Conservation (phyloP, 2,329 filamentous ascomycete species). For the Magnaporthales sp. region DNA sequence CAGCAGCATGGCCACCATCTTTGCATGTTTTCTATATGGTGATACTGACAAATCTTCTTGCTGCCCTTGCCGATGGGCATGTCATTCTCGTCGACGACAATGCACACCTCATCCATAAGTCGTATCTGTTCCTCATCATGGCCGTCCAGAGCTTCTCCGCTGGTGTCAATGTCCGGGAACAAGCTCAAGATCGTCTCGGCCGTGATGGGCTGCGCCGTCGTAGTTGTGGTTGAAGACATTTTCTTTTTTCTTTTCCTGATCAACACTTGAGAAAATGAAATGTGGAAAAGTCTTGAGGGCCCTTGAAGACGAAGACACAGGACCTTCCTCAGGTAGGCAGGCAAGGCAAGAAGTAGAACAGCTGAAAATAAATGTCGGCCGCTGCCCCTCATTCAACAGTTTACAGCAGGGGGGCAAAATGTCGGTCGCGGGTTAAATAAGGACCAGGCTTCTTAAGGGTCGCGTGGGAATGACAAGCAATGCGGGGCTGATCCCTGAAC, state of each 20-base stretch:
- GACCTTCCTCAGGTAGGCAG: background rate
- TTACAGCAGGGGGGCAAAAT: background rate
- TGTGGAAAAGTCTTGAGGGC: background rate
- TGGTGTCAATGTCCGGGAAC: slow-evolving; percentile 75
- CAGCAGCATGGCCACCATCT: background rate
- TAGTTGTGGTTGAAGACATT: slow-evolving; percentile 30
- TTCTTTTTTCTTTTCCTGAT: no score
- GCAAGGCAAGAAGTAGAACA: background rate
- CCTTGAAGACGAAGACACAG: background rate
- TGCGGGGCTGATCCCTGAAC: background rate
- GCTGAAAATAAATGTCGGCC: background rate
- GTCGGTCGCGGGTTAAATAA: background rate
- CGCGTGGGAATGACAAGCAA: background rate
- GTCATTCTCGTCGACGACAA: slow-evolving; percentile 89
- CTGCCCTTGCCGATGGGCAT: slow-evolving; percentile 88
- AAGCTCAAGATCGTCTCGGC: slow-evolving; percentile 79
- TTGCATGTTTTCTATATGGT: background rate
- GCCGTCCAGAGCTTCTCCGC: slow-evolving; percentile 68
- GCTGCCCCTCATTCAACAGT: background rate
- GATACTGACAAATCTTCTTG: slow-evolving; percentile 85
- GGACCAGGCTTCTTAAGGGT: background rate
- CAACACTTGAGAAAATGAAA: background rate
- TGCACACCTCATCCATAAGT: slow-evolving; percentile 98
- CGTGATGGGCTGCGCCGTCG: slow-evolving; percentile 58
- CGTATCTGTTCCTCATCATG: slow-evolving; percentile 98